Conservation (phyloP, 768 basidiomycete species). For the Leccinum pellstonianum region DNA sequence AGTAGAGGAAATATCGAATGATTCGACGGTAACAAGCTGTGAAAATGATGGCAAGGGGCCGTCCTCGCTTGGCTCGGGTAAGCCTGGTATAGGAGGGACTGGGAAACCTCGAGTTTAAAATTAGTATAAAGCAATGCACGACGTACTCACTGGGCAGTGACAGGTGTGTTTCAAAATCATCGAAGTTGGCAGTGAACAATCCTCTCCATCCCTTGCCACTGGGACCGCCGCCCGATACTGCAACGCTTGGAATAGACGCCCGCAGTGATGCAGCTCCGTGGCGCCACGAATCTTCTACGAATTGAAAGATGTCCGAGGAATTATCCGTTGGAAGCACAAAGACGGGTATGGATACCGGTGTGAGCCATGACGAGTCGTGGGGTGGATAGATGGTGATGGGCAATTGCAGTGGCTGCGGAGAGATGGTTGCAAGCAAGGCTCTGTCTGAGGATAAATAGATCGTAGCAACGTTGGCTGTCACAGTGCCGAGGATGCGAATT, state of each 20-base stretch:
- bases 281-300: slow-evolving; percentile 59
- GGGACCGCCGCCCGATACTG: slow-evolving; percentile 51
- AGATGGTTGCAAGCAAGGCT: slow-evolving; percentile 46
- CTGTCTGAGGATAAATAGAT: slow-evolving; percentile 47
- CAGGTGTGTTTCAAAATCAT: slow-evolving; percentile 46
- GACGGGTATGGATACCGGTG: slow-evolving; percentile 49
- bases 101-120: slow-evolving; percentile 10
- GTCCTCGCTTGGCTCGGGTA: slow-evolving; percentile 57
- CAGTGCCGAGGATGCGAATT: slow-evolving; percentile 51
- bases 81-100: slow-evolving; percentile 67
- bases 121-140: neutral
- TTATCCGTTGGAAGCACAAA: slow-evolving; percentile 55
- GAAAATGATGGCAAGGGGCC: slow-evolving; percentile 54
- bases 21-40: slow-evolving; percentile 57
- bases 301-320: slow-evolving; percentile 45
- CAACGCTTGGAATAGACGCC: slow-evolving; percentile 42
- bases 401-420: slow-evolving; percentile 49
- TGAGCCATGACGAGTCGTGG: slow-evolving; percentile 55
- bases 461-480: slow-evolving; percentile 54
- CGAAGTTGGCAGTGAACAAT: slow-evolving; percentile 38
- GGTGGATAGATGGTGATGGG: slow-evolving; percentile 44
- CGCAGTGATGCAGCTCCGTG: slow-evolving; percentile 46
- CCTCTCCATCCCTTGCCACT: slow-evolving; percentile 47
- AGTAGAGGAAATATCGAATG: slow-evolving; percentile 47
- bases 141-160: slow-evolving; percentile 51